Conservation (phyloP, 208 protist species). For the Leishmania martiniquensis region DNA sequence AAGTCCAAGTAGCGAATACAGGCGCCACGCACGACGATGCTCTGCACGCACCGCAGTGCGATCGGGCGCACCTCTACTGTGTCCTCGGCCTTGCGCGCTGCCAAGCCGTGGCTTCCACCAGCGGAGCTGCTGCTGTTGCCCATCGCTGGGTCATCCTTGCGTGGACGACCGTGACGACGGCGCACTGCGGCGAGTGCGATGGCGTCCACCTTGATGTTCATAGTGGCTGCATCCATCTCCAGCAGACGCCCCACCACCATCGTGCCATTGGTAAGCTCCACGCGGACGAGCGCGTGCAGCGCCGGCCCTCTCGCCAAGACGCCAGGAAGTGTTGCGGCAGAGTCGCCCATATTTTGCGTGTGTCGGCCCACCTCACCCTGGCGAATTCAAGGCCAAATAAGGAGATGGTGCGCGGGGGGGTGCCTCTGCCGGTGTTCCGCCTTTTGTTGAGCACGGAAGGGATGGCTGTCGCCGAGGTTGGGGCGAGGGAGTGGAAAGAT, state of each 20-base stretch:
- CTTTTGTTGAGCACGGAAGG: neutral
- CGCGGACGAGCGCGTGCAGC: constrained; percentile 58
- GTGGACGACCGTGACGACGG: constrained; percentile 1
- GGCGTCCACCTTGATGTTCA: constrained; percentile 81
- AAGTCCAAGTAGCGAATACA: constrained; percentile 75
- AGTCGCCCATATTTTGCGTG: neutral
- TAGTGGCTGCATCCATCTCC: constrained; percentile 70
- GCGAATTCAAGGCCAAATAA: neutral
- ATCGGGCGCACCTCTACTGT: constrained; percentile 44
- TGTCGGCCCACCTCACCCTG: neutral
- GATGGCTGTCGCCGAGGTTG: neutral
- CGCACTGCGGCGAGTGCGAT: constrained; percentile 61
- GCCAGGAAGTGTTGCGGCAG: constrained; percentile 44
- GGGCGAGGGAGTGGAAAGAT: neutral
- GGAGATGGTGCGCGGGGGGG: neutral
- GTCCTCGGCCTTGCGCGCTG: neutral
- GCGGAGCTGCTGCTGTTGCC: constrained; percentile 9
- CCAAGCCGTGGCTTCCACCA: neutral
- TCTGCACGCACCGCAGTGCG: constrained; percentile 58
- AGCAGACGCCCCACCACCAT: constrained; percentile 65
- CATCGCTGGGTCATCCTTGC: neutral
- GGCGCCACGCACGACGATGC: constrained; percentile 68
- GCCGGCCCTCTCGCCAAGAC: constrained; percentile 50
- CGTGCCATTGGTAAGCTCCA: constrained; percentile 78
- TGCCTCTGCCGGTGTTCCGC: neutral